Base-by-base conservation (phyloP, 1,284 basidiomycete genomes). In the Rhodotorula sp. region DNA sequence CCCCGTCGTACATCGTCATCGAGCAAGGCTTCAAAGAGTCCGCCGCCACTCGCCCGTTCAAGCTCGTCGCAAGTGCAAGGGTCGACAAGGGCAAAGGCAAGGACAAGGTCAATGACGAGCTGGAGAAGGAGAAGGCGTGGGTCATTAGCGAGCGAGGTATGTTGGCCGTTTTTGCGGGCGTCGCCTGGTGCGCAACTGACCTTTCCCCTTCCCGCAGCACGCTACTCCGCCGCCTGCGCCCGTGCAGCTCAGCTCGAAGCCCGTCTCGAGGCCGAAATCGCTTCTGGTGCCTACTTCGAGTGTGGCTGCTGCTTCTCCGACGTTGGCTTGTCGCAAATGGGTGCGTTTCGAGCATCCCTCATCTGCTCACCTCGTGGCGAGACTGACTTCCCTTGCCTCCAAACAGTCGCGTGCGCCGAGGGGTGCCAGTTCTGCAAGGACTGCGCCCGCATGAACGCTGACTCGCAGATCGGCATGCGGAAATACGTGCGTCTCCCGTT, bases 271-370 rank as follows among this genome's bases (percentile, higher is more conserved):
- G 67, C 67, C 7, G 70, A 73, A 56, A 72, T 76, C 57, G 70
- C 66, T 13, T 59, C 65, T 1, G 74, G 71, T 17, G 72, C 70
- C 8, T 71, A 73, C 57, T 74, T 79, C 67, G 79, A 80, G 34
- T 80, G 79, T 62, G 77, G 77, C 0, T 79, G 79, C 63, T 80
- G 79, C 69, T 80, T 76, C 55, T 59, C 66, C 55, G 77, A 79
- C 17, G 56, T 32, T 1, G 72, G 62, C 4, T 61, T 76, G 27
- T 64, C 61, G 3, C 69, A 64, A 41, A 59, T 73, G 44, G 54
- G 70, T 70, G 46, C 58, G 71, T 63, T 25, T 19, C 8, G 29
- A n/a, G n/a, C n/a, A n/a, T n/a, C n/a, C 22, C 19, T 34, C 36
- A 36, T 4, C 29, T 15, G 1, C 25, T 10, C 21, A 44, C 10